A percentile compares a stretch with the other conserved stretches of the same genome.
Evolutionary conservation across 306 rosid genomes (phyloP).

Genomic region (Trifolium pratense): DNA sequence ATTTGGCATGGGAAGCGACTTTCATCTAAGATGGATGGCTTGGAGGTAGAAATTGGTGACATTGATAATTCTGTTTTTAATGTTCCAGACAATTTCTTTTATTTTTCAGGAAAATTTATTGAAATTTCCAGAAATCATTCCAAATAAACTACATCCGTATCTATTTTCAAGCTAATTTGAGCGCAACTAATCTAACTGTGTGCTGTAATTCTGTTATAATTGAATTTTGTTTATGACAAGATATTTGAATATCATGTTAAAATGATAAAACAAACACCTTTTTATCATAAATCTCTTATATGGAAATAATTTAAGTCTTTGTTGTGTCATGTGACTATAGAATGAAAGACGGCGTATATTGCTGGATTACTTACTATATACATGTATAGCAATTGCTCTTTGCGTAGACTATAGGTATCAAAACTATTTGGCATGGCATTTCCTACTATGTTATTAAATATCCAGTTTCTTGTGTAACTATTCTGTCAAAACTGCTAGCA

Average conservation of each 20-base stretch:
- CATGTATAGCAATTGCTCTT: neutral
- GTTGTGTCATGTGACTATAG: neutral
- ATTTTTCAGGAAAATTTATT: neutral
- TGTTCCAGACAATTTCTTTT: neutral
- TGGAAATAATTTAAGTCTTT: neutral
- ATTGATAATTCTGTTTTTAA: slow-evolving; percentile 3
- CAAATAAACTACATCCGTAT: slow-evolving; percentile 1
- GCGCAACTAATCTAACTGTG: slow-evolving; percentile 1
- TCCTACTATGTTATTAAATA: neutral
- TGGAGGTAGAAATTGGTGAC: slow-evolving; percentile 65
- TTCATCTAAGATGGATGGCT: slow-evolving; percentile 80
- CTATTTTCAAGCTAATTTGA: slow-evolving; percentile 17
- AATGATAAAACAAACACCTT: slow-evolving; percentile 9
- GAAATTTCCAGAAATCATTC: slow-evolving; percentile 5
- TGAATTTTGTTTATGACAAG: neutral
- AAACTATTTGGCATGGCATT: slow-evolving; percentile 16
- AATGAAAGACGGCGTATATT: neutral
- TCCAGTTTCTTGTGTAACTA: slow-evolving; percentile 24
- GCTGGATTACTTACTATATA: neutral
- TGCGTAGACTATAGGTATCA: slow-evolving; percentile 30
- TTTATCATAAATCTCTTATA: slow-evolving; percentile 9
- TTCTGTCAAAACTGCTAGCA: slow-evolving; percentile 18
- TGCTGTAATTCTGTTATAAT: slow-evolving; percentile 11
- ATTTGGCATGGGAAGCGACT: slow-evolving; percentile 85
- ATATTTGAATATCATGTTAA: slow-evolving; percentile 1